These are phyloP conservation scores for Dendryphion nanum DNA, from an alignment of 2,329 filamentous ascomycete genomes.

Conservation along the genomic window DNA sequence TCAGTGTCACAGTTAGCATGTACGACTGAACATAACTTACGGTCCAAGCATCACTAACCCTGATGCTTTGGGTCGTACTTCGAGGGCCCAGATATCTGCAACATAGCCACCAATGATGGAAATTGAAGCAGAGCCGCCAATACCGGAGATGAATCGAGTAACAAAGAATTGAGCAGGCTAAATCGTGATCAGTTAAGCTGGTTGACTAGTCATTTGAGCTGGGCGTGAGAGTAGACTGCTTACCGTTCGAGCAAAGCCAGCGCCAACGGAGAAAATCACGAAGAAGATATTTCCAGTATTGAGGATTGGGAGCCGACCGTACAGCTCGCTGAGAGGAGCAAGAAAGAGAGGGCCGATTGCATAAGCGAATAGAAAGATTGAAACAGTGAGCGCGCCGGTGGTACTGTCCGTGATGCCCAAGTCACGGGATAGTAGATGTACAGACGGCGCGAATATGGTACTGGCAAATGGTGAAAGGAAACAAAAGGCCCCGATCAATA, in stretches of 20 bases:
- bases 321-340: slow-evolving; percentile 24
- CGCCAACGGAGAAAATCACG: slow-evolving; percentile 22
- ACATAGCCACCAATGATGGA: slow-evolving; percentile 22
- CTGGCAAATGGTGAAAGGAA: slow-evolving; percentile 12
- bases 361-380: slow-evolving; percentile 29
- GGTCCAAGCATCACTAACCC: slow-evolving; percentile 10
- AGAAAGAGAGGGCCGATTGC: slow-evolving; percentile 27
- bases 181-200: background rate
- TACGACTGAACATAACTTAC: slow-evolving; percentile 1
- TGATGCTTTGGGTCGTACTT: slow-evolving; percentile 11
- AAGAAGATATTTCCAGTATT: slow-evolving; percentile 22
- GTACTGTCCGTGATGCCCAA: slow-evolving; percentile 17
- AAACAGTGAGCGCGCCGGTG: slow-evolving; percentile 17
- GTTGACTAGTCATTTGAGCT: background rate
- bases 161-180: slow-evolving; percentile 16
- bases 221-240: no score
- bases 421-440: slow-evolving; percentile 16
- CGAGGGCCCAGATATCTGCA: slow-evolving; percentile 48
- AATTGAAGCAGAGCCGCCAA: slow-evolving; percentile 24
- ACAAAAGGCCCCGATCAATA: slow-evolving; percentile 6
- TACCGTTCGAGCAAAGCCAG: slow-evolving; percentile 18
- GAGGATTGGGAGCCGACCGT: slow-evolving; percentile 20
- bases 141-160: slow-evolving; percentile 24
- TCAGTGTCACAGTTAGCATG: no score
- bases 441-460: slow-evolving; percentile 28